A percentile compares a stretch with the other conserved stretches of the same genome.
These are phyloP conservation scores for Tuber aestivum DNA, from an alignment of 495 filamentous ascomycete genomes.

Conservation along the genomic window DNA sequence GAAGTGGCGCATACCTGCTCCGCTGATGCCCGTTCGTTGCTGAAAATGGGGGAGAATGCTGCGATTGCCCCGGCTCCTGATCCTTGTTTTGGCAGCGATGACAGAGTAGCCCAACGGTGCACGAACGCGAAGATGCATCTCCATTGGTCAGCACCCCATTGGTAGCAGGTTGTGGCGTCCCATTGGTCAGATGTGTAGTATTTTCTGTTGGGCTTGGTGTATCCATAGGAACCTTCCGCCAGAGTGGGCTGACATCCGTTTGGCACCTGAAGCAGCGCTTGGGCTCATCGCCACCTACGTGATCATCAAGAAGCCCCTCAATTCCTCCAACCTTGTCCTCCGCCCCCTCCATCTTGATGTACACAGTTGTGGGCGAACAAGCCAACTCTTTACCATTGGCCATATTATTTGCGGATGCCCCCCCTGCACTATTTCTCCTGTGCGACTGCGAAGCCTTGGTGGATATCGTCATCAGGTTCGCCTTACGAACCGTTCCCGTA, in stretches of 20 bases:
- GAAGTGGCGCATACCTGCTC: slow-evolving; percentile 35
- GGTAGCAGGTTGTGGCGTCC: slow-evolving; percentile 15
- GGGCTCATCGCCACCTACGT: slow-evolving; percentile 39
- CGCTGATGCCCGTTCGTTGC: slow-evolving; percentile 19
- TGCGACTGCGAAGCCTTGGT: slow-evolving; percentile 40
- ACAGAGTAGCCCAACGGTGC: slow-evolving; percentile 33
- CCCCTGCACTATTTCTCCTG: slow-evolving; percentile 38
- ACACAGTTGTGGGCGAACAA: slow-evolving; percentile 39
- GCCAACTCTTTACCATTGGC: slow-evolving; percentile 36
- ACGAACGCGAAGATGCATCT: slow-evolving; percentile 10
- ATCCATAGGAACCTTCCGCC: slow-evolving; percentile 39
- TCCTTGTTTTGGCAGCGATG: slow-evolving; percentile 34
- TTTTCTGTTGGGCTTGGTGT: slow-evolving; percentile 28
- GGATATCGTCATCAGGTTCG: slow-evolving; percentile 53
- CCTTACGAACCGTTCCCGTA: slow-evolving; percentile 87
- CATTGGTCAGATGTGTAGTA: slow-evolving; percentile 32
- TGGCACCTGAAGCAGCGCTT: slow-evolving; percentile 36
- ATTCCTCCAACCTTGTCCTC: slow-evolving; percentile 37
- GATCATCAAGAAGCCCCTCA: slow-evolving; percentile 34
- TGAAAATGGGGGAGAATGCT: slow-evolving; percentile 22
- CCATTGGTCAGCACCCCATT: slow-evolving; percentile 34
- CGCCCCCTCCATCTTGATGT: slow-evolving; percentile 36
- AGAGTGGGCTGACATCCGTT: slow-evolving; percentile 38
- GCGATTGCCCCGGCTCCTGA: slow-evolving; percentile 29
- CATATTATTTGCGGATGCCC: slow-evolving; percentile 19